phyloP scores from a whole-genome alignment of 495 filamentous ascomycete species.

The Daldinia grandis region DNA sequence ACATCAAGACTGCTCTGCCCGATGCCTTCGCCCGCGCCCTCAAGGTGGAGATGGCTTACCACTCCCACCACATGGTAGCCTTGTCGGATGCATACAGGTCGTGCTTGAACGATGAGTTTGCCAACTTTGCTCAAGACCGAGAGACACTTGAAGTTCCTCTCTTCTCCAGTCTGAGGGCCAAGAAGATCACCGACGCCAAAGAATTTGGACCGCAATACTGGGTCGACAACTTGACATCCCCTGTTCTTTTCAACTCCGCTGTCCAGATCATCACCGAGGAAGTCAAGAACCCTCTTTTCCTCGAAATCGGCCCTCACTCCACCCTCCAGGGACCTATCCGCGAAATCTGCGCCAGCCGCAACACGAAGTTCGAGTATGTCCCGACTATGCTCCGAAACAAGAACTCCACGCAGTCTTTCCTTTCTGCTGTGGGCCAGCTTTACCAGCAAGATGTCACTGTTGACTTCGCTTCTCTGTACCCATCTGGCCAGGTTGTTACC shows the following conservation, averaged over 20 bases:
- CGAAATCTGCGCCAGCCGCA: constrained; percentile 51
- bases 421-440: constrained; percentile 46
- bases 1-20: not conserved
- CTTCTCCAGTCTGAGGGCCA: not conserved
- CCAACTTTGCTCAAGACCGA: not conserved
- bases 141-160: not conserved
- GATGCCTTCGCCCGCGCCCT: not conserved
- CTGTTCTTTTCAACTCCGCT: not conserved
- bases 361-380: constrained; percentile 41
- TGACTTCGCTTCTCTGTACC: constrained; percentile 45
- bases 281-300: constrained; percentile 41
- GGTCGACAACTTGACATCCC: not conserved
- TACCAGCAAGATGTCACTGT: constrained; percentile 46
- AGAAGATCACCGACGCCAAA: not conserved
- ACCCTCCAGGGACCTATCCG: constrained; percentile 60
- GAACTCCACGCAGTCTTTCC: constrained; percentile 37
- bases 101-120: not conserved
- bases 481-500: constrained; percentile 17
- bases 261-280: not conserved
- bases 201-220: constrained; percentile 1
- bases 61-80: not conserved
- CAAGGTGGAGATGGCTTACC: not conserved
- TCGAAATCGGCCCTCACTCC: constrained; percentile 67
- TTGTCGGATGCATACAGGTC: not conserved
- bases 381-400: constrained; percentile 44